These are phyloP conservation scores for Leucaena leucocephala DNA, from an alignment of 306 rosid genomes.

Conservation along the genomic window DNA sequence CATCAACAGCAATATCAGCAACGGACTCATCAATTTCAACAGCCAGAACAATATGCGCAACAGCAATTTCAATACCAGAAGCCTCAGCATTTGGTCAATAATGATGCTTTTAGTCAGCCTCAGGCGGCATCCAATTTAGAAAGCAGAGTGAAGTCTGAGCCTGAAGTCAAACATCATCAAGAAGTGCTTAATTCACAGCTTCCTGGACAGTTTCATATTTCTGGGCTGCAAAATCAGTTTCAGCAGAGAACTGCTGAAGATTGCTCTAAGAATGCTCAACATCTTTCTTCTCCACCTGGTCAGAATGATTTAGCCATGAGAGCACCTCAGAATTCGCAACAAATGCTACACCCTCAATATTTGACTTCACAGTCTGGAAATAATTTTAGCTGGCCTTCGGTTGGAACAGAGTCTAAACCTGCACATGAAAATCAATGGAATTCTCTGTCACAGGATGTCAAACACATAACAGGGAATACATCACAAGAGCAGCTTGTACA, in stretches of 20 bases:
- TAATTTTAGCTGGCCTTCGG: constrained; percentile 62
- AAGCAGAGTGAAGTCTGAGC: constrained; percentile 67
- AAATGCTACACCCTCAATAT: constrained; percentile 54
- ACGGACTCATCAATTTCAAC: constrained; percentile 73
- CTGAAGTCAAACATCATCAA: constrained; percentile 64
- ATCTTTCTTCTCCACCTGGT: constrained; percentile 54
- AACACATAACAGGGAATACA: neutral
- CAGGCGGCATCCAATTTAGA: constrained; percentile 58
- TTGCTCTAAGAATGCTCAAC: constrained; percentile 57
- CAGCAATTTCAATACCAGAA: constrained; percentile 64
- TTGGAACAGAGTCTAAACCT: constrained; percentile 64
- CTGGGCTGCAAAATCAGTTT: constrained; percentile 78
- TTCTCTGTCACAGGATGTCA: neutral
- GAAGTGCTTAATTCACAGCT: constrained; percentile 58
- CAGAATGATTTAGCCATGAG: constrained; percentile 63
- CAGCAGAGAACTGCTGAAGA: constrained; percentile 65
- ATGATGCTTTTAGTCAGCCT: constrained; percentile 65
- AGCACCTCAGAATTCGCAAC: constrained; percentile 68
- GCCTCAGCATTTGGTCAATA: constrained; percentile 59
- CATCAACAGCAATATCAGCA: constrained; percentile 74
- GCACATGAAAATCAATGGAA: constrained; percentile 7
- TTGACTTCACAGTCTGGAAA: constrained; percentile 64
- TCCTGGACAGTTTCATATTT: constrained; percentile 61
- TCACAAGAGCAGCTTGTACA: neutral
- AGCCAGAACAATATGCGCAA: constrained; percentile 59